phyloP scores from a whole-genome alignment of 768 basidiomycete species.

The Boletus huronensis region DNA sequence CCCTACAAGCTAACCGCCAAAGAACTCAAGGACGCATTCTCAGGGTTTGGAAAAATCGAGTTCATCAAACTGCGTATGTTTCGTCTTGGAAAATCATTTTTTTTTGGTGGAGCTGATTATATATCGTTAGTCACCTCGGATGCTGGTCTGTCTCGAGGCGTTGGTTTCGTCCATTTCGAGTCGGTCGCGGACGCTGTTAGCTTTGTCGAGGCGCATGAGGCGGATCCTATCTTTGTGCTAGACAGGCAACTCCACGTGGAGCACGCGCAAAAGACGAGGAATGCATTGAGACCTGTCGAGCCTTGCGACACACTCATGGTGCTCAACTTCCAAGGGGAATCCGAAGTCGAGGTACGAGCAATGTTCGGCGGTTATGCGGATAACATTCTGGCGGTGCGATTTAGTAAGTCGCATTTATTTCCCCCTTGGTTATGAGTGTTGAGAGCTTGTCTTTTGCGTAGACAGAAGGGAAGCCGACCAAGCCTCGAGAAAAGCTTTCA shows the following conservation, averaged over 20 bases:
- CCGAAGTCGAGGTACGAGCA: slow-evolving; percentile 25
- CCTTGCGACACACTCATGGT: slow-evolving; percentile 35
- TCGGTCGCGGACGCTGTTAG: slow-evolving; percentile 35
- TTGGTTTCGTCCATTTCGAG: slow-evolving; percentile 44
- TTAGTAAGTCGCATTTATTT: slow-evolving; percentile 16
- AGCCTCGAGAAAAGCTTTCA: slow-evolving; percentile 41
- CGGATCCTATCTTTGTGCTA: slow-evolving; percentile 48
- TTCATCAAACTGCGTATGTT: slow-evolving; percentile 42
- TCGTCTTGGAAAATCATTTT: neutral
- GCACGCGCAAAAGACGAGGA: slow-evolving; percentile 29
- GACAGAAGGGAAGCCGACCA: slow-evolving; percentile 31
- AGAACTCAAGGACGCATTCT: slow-evolving; percentile 41
- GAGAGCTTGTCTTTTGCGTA: slow-evolving; percentile 26
- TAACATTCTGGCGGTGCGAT: slow-evolving; percentile 29
- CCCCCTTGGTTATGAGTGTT: neutral
- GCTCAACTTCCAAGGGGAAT: slow-evolving; percentile 20
- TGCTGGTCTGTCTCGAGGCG: slow-evolving; percentile 41
- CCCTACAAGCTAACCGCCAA: slow-evolving; percentile 43
- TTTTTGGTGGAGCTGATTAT: neutral
- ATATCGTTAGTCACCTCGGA: slow-evolving; percentile 17
- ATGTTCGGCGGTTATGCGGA: slow-evolving; percentile 23
- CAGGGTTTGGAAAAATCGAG: slow-evolving; percentile 40
- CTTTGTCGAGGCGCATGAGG: slow-evolving; percentile 33
- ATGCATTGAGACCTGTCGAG: neutral
- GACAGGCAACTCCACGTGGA: slow-evolving; percentile 45